Conservation (phyloP, 176 grass and related monocot genomes). For the Eleusine coracana region DNA sequence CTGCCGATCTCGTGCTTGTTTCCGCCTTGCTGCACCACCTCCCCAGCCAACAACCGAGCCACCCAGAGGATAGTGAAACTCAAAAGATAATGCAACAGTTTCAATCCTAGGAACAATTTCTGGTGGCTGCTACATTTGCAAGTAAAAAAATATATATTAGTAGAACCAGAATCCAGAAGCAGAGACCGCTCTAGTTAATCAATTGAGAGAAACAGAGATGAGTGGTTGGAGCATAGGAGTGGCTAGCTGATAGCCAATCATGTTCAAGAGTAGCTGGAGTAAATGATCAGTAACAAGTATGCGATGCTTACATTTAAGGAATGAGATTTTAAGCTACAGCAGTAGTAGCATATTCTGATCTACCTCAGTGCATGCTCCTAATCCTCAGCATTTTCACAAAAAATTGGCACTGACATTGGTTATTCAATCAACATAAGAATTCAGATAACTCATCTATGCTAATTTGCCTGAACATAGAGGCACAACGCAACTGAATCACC, state of each 20-base stretch:
- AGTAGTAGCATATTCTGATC: background rate
- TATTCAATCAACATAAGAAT: slow-evolving; percentile 2
- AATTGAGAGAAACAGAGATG: too few species aligned
- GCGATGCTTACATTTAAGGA: slow-evolving; percentile 43
- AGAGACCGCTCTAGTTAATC: too few species aligned
- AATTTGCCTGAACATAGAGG: background rate
- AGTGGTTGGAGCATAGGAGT: slow-evolving; percentile 44
- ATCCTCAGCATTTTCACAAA: slow-evolving; percentile 18
- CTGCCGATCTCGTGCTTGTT: too few species aligned
- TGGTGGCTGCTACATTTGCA: too few species aligned
- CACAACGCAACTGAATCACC: background rate
- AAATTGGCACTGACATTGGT: background rate
- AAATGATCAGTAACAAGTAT: slow-evolving; percentile 41
- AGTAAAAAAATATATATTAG: too few species aligned
- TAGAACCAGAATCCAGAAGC: too few species aligned
- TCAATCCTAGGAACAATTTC: too few species aligned
- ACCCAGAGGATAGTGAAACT: too few species aligned
- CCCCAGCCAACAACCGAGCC: too few species aligned
- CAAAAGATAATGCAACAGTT: too few species aligned
- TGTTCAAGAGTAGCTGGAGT: slow-evolving; percentile 36
- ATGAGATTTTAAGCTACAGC: slow-evolving; percentile 13
- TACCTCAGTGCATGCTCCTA: slow-evolving; percentile 20
- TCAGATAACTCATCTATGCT: background rate
- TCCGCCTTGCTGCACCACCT: too few species aligned
- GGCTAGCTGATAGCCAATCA: background rate